Conservation (phyloP, 768 basidiomycete species). For the Termitomyces sp. region DNA sequence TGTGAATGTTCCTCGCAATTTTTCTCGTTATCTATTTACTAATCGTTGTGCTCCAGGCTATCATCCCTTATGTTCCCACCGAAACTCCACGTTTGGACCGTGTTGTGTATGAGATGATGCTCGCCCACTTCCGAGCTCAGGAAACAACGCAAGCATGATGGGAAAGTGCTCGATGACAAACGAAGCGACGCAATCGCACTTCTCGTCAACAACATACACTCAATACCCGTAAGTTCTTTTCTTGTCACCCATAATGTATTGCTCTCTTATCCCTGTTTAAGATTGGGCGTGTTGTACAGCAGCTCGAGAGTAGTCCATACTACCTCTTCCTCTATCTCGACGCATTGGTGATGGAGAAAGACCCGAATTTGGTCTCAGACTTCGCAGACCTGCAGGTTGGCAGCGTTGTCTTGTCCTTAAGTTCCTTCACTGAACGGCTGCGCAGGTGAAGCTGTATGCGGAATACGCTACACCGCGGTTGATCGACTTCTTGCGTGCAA, state of each 20-base stretch:
- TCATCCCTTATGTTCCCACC: conserved; percentile 89
- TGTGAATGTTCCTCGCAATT: conserved; percentile 34
- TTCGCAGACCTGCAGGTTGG: conserved; percentile 83
- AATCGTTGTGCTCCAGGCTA: conserved; percentile 46
- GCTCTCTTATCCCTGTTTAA: conserved; percentile 27
- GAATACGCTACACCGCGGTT: conserved; percentile 77
- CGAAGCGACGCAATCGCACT: conserved; percentile 81
- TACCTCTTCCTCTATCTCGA: conserved; percentile 95
- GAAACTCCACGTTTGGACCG: conserved; percentile 76
- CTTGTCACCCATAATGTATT: background rate
- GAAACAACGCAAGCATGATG: conserved; percentile 50
- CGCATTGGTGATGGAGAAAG: conserved; percentile 76
- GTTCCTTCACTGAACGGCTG: background rate
- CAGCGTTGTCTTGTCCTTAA: background rate
- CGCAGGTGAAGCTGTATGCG: conserved; percentile 81
- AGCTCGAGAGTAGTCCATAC: conserved; percentile 70
- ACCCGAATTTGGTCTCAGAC: conserved; percentile 72
- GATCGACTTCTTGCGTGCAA: conserved; percentile 89
- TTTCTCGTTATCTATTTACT: conserved; percentile 4
- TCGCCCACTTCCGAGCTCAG: conserved; percentile 85
- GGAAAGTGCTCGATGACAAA: conserved; percentile 35
- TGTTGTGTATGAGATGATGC: conserved; percentile 92
- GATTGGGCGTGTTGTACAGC: conserved; percentile 87
- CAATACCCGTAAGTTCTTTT: conserved; percentile 73
- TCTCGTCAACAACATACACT: conserved; percentile 92